These are phyloP conservation scores for Saitozyma sp. DNA, from an alignment of 768 basidiomycete species.

Conservation along the genomic window DNA sequence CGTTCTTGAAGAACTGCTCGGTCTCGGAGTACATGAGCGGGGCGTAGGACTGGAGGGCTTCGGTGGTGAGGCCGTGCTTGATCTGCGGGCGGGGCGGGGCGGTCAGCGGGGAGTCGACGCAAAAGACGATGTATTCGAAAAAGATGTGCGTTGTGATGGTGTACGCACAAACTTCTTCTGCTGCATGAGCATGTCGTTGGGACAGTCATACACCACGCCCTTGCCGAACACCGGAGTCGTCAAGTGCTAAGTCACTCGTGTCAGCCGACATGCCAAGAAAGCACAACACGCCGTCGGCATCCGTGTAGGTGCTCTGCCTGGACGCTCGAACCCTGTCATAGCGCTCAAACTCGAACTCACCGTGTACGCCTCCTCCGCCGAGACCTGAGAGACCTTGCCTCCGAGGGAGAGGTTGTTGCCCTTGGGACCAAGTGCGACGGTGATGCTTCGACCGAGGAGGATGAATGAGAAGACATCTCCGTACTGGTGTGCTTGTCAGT, in stretches of 20 bases:
- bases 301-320: slow-evolving; percentile 53
- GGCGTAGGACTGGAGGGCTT: slow-evolving; percentile 82
- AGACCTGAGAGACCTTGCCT: slow-evolving; percentile 86
- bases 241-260: slow-evolving; percentile 62
- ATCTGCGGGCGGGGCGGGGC: slow-evolving; percentile 51
- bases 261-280: background rate
- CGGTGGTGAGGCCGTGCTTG: slow-evolving; percentile 89
- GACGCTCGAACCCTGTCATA: background rate
- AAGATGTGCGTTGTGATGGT: background rate
- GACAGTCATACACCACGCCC: slow-evolving; percentile 95
- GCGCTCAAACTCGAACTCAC: slow-evolving; percentile 46
- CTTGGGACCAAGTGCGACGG: slow-evolving; percentile 83
- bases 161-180: slow-evolving; percentile 81
- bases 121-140: background rate
- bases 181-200: slow-evolving; percentile 96
- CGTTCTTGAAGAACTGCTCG: slow-evolving; percentile 67
- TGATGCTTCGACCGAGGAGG: slow-evolving; percentile 82
- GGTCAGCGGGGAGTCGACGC: background rate
- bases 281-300: slow-evolving; percentile 75
- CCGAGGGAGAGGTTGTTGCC: slow-evolving; percentile 94
- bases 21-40: slow-evolving; percentile 70
- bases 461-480: slow-evolving; percentile 97
- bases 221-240: slow-evolving; percentile 96
- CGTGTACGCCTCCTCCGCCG: slow-evolving; percentile 93
- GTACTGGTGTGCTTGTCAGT: slow-evolving; percentile 60